Evolutionary conservation across 768 basidiomycete genomes (phyloP).

Genomic region (Gloeophyllum trabeum): DNA sequence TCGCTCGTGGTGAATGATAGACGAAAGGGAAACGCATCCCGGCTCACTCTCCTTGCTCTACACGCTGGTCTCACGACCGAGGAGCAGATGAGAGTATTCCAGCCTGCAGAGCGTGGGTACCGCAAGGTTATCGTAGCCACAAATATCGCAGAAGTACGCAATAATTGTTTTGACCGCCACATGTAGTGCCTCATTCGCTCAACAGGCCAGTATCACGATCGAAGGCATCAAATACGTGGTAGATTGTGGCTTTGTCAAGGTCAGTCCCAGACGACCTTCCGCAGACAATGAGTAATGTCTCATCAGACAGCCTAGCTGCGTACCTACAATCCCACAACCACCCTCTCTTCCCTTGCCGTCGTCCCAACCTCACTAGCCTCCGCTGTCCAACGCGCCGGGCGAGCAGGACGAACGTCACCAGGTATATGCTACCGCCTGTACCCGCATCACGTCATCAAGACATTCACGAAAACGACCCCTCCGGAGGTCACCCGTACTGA

Average conservation of each 20-base stretch:
- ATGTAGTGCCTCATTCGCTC: not conserved
- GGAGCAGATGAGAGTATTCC: slow-evolving; percentile 83
- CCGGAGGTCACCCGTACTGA: slow-evolving; percentile 91
- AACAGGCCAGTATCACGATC: slow-evolving; percentile 89
- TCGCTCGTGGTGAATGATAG: too few relatives aligned
- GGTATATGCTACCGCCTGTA: slow-evolving; percentile 93
- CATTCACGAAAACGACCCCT: slow-evolving; percentile 58
- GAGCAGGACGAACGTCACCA: slow-evolving; percentile 87
- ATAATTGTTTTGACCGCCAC: not conserved
- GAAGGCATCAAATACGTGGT: slow-evolving; percentile 92
- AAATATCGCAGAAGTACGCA: slow-evolving; percentile 83
- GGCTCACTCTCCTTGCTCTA: slow-evolving; percentile 60
- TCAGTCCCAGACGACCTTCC: slow-evolving; percentile 15
- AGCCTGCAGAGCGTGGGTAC: slow-evolving; percentile 57
- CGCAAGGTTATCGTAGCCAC: slow-evolving; percentile 90
- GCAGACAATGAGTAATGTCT: slow-evolving; percentile 1
- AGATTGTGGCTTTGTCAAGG: slow-evolving; percentile 94
- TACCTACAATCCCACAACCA: slow-evolving; percentile 78
- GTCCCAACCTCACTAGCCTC: slow-evolving; percentile 83
- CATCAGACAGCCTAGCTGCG: slow-evolving; percentile 47
- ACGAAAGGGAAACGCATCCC: slow-evolving; percentile 40
- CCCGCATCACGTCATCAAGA: slow-evolving; percentile 45
- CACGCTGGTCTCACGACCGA: slow-evolving; percentile 85
- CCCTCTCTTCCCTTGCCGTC: slow-evolving; percentile 74
- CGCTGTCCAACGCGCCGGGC: slow-evolving; percentile 85